Evolutionary conservation across 202 grass and related monocot species (phyloP), one percentile per base, ranked within the genome.

Genomic region (Bolboschoenoplectus hybrid): DNA sequence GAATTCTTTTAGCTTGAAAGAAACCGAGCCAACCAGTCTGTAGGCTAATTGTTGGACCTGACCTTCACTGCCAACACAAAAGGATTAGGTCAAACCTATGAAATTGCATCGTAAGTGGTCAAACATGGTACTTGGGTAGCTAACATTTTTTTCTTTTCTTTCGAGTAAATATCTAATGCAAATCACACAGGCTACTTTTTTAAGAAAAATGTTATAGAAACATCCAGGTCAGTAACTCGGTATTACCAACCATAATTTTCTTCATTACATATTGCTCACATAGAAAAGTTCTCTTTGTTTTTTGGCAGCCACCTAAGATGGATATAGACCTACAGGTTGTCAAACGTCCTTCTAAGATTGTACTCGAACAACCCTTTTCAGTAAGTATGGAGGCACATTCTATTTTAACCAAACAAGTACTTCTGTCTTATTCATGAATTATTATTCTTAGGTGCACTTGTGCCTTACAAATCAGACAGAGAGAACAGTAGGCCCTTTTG

Each of bases 401-500:
- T 11, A 70, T 57, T 71, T 71, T 84, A 68, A 67, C 61, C 7
- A 58, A 32, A 58, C 4, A 16, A 56, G 12, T 38, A 40, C 14
- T 39, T 39, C 12, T 80, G 53, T 43, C 8, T 9, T 41, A 41
- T 80, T 60, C 34, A 36, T 41, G 36, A 80, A 41, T 58, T 11
- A 40, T 71, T 41, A 6, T 58, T 70, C 66, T 90, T 85, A 99
- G 97, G 97, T 99, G 35, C 89, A 94, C 83, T 45, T 99, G 62
- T 91, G 93, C 76, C 87, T 99, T 85, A 84, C 85, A 88, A 99
- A 96, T 78, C 89, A 92, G 85, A 90, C 86, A 39, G 97, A 96
- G 53, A 94, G 91, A 92, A 96, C 97, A 51, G 83, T 99, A 85
- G 97, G 97, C 43, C 97, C 97, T 67, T 99, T 99, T 82, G 97